These are phyloP conservation scores for Circinella minor DNA, from an alignment of 371 early-diverging fungal genomes.

Conservation along the genomic window DNA sequence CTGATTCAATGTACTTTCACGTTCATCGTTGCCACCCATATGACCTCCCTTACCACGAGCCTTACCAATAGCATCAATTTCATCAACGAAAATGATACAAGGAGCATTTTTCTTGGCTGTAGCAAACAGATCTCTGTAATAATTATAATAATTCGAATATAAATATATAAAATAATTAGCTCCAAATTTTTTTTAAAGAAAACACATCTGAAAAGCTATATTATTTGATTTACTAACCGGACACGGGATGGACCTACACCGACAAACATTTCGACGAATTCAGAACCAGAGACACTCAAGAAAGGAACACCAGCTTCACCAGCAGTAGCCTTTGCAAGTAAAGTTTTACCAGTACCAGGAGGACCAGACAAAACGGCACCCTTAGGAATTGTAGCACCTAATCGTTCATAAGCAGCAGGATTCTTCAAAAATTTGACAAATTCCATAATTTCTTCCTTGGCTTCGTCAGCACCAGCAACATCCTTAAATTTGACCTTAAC, in stretches of 20 bases:
- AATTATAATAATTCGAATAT: too few species aligned
- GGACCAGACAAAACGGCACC: constrained; percentile 97
- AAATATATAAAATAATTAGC: too few species aligned
- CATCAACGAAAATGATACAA: constrained; percentile 99
- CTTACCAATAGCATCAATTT: constrained; percentile 99
- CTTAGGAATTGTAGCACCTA: constrained; percentile 99
- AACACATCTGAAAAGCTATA: too few species aligned
- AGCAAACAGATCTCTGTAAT: constrained; percentile 82
- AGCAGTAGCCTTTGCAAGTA: constrained; percentile 98
- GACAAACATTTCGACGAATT: constrained; percentile 99
- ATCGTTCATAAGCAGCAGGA: constrained; percentile 93
- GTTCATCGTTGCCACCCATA: constrained; percentile 96
- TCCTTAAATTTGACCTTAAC: constrained; percentile 98
- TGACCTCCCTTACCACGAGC: constrained; percentile 93
- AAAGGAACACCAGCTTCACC: constrained; percentile 99
- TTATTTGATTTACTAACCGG: constrained; percentile 39
- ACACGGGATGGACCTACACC: constrained; percentile 99
- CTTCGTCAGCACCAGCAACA: constrained; percentile 99
- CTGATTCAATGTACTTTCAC: constrained; percentile 98
- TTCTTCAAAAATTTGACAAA: constrained; percentile 99
- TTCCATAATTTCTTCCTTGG: constrained; percentile 99
- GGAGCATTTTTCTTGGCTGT: constrained; percentile 97
- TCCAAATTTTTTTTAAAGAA: too few species aligned
- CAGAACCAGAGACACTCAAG: constrained; percentile 97
- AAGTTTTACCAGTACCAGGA: constrained; percentile 99